These are phyloP conservation scores for Blastobotrys niveus DNA, from an alignment of 1,139 yeast genomes.

Conservation along the genomic window DNA sequence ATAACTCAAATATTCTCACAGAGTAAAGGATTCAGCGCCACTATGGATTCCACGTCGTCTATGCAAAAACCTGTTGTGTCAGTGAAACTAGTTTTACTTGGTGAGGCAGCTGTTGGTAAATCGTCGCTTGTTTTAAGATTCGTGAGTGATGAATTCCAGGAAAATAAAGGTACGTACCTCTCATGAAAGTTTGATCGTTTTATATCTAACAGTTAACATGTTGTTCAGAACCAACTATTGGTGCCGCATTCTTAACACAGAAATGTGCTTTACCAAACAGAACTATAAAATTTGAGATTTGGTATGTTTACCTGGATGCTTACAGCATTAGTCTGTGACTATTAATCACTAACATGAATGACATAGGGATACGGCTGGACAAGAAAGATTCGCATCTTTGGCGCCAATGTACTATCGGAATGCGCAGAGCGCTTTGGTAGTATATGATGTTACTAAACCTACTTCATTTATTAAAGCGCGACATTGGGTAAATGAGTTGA, in stretches of 20 bases:
- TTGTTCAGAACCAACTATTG: slow-evolving; percentile 76
- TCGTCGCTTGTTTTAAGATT: slow-evolving; percentile 88
- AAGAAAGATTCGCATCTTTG: slow-evolving; percentile 90
- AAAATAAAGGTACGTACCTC: slow-evolving; percentile 55
- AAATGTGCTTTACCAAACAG: slow-evolving; percentile 86
- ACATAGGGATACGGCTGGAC: slow-evolving; percentile 89
- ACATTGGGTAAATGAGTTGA: slow-evolving; percentile 96
- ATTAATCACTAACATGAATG: not conserved
- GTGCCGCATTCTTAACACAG: slow-evolving; percentile 95
- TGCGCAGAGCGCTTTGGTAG: slow-evolving; percentile 98
- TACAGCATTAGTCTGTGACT: no score
- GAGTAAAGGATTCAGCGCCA: no score
- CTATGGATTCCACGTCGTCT: slow-evolving; percentile 19
- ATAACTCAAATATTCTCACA: no score
- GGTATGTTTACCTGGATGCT: no score
- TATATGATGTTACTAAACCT: slow-evolving; percentile 92
- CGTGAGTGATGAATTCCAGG: slow-evolving; percentile 94
- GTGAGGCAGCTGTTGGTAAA: slow-evolving; percentile 98
- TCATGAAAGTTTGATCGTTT: not conserved
- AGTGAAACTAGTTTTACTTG: slow-evolving; percentile 81
- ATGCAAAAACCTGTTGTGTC: slow-evolving; percentile 48
- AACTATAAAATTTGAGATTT: slow-evolving; percentile 76
- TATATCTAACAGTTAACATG: not conserved
- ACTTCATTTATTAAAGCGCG: slow-evolving; percentile 98
- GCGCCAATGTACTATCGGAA: slow-evolving; percentile 98